Conservation (phyloP, 306 rosid genomes). For the Morella rubra region DNA sequence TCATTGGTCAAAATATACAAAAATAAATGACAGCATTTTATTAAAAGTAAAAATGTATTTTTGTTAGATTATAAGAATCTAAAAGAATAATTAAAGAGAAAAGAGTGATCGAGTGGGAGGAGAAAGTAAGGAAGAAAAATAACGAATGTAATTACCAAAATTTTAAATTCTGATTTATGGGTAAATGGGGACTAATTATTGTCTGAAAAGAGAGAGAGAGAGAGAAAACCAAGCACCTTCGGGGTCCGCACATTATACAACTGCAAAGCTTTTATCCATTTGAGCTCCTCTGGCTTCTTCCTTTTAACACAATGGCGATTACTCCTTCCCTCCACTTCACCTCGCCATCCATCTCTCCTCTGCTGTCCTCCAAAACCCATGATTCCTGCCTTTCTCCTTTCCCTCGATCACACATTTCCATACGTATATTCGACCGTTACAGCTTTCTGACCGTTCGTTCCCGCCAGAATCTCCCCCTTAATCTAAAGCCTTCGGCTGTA, state of each 20-base stretch:
- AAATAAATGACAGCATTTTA: too few species aligned
- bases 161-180: too few species aligned
- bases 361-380: constrained; percentile 7
- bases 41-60: too few species aligned
- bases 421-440: constrained; percentile 12
- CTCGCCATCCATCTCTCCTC: constrained; percentile 19
- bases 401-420: not conserved
- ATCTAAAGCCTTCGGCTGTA: constrained; percentile 10
- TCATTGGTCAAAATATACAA: too few species aligned
- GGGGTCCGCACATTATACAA: not conserved
- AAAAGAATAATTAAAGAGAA: too few species aligned
- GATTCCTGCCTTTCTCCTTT: constrained; percentile 19
- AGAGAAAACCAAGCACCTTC: too few species aligned
- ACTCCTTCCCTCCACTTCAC: constrained; percentile 17
- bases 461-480: constrained; percentile 25
- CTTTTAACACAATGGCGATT: constrained; percentile 18
- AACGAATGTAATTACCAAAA: too few species aligned
- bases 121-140: too few species aligned
- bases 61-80: too few species aligned
- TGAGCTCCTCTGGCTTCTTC: not conserved
- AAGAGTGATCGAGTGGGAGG: too few species aligned
- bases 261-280: not conserved
- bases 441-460: constrained; percentile 28
- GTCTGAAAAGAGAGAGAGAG: too few species aligned
- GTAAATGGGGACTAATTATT: too few species aligned